Base-by-base conservation (phyloP, 2,329 filamentous ascomycete genomes). In the Sclerotiophoma versabilis region DNA sequence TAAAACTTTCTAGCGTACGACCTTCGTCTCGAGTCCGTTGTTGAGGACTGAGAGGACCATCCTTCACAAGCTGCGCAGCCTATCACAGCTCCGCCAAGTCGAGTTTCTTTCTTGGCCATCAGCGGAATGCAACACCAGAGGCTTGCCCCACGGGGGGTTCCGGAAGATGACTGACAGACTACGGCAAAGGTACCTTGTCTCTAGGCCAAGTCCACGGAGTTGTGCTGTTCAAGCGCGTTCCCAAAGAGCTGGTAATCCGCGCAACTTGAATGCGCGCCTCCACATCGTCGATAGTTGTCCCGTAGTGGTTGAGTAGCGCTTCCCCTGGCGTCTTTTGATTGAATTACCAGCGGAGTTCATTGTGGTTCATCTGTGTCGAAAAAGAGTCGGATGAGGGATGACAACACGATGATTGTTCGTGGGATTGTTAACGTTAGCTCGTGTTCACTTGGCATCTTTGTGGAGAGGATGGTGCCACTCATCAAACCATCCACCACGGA, bases 81-180 rank as follows among this genome's bases (percentile, higher is more conserved):
- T 56, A 65, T 63, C 54, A 57, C 22, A 25, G 14, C 26, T 9
- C 15, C 12, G 63, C 63, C 62, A 62, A 66, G 63, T 48, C 38
- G 43, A 49, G 33, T 45, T 41, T 37, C 19, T 22, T 25, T 48
- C 62, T 66, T 66, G 64, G 64, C 60, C 20, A 33, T 20, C 44
- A 45, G 49, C 33, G 30, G 34, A 39, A 44, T 38, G 36, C 50
- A 46, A 54, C 49, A 57, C 46, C 38, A 51, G 37, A 43, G 23
- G 42, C 38, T 20, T 26, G 7, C 47, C 44, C 51, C 45, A 58
- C 62, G 60, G 62, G 48, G 45, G 15, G 57, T 46, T 33, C 42
- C 62, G 64, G 64, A 45, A 47, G 19, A 39, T 15, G 36, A 34
- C 36, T 8, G 23, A 45, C 14, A 33, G 19, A 41, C 20, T 32